These are phyloP conservation scores for Eucalyptus leucophloia DNA, from an alignment of 345 rosid species.

Conservation along the genomic window DNA sequence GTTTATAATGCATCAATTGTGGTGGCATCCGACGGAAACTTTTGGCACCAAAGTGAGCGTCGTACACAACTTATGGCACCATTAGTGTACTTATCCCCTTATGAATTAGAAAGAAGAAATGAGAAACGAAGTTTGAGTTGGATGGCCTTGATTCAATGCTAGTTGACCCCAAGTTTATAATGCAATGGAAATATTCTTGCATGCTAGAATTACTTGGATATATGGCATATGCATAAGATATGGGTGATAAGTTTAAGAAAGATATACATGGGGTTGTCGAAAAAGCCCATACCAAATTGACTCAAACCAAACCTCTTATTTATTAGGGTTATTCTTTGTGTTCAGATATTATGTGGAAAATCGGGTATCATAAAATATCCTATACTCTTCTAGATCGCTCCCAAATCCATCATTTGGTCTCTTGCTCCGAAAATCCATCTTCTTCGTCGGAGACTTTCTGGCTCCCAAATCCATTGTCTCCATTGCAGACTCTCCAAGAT, in stretches of 20 bases:
- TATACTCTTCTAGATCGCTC: background rate
- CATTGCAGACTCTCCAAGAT: too few relatives aligned
- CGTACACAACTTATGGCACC: too few relatives aligned
- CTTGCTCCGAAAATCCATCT: background rate
- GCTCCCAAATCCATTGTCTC: too few relatives aligned
- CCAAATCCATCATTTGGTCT: background rate
- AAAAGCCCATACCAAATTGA: fast-evolving
- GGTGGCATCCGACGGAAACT: too few relatives aligned
- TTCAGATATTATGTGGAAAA: too few relatives aligned
- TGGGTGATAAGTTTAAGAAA: background rate
- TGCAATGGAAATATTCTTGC: background rate
- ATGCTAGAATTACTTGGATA: background rate
- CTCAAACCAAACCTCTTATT: background rate
- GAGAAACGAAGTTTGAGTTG: background rate
- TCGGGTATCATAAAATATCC: too few relatives aligned
- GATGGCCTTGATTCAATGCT: background rate
- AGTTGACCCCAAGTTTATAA: background rate
- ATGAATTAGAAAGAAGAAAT: background rate
- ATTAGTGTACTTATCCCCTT: too few relatives aligned
- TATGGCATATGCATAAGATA: background rate
- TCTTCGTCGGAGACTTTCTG: fast-evolving
- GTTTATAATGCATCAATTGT: background rate
- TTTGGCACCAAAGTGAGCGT: too few relatives aligned
- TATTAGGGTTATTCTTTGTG: background rate
- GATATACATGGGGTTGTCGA: background rate